phyloP scores from a whole-genome alignment of 129 eudicot genomes.

The Lactuca saligna region DNA sequence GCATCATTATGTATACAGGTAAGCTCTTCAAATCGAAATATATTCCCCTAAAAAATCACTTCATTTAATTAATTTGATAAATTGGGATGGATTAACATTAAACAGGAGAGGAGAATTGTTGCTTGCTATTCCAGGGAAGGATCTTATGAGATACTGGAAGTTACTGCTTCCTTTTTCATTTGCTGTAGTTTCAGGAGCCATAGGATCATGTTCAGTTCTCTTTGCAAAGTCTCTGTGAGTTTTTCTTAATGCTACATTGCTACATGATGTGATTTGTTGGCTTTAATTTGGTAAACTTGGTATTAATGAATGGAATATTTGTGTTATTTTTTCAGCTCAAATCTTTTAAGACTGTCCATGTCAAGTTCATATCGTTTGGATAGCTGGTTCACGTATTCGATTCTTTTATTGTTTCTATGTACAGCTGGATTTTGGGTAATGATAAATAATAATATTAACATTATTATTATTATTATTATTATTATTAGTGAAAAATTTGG shows the following conservation, averaged over 20 bases:
- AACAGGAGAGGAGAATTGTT: constrained; percentile 86
- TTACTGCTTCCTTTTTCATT: constrained; percentile 90
- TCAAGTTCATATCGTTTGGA: constrained; percentile 80
- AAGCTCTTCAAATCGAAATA: constrained; percentile 9
- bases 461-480: neutral
- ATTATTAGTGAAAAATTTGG: neutral
- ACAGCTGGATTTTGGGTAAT: constrained; percentile 99
- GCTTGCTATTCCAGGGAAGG: constrained; percentile 61
- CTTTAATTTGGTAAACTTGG: neutral
- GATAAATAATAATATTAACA: neutral
- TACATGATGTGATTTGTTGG: neutral
- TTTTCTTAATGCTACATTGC: neutral
- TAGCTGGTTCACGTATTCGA: constrained; percentile 95
- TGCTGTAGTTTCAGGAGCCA: constrained; percentile 97
- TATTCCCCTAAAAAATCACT: neutral
- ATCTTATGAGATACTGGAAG: constrained; percentile 70
- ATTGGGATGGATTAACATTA: constrained; percentile 24
- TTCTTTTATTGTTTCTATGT: constrained; percentile 84
- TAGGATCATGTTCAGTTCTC: constrained; percentile 96
- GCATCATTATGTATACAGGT: constrained; percentile 88
- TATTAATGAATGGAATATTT: neutral
- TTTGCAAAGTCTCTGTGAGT: constrained; percentile 97
- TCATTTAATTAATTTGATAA: constrained; percentile 10
- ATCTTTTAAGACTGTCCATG: constrained; percentile 85
- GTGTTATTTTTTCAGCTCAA: constrained; percentile 59